A percentile compares a stretch with the other conserved stretches of the same genome.
Evolutionary conservation across 2,329 filamentous ascomycete genomes (phyloP).

Genomic region (Colletotrichum lentis): DNA sequence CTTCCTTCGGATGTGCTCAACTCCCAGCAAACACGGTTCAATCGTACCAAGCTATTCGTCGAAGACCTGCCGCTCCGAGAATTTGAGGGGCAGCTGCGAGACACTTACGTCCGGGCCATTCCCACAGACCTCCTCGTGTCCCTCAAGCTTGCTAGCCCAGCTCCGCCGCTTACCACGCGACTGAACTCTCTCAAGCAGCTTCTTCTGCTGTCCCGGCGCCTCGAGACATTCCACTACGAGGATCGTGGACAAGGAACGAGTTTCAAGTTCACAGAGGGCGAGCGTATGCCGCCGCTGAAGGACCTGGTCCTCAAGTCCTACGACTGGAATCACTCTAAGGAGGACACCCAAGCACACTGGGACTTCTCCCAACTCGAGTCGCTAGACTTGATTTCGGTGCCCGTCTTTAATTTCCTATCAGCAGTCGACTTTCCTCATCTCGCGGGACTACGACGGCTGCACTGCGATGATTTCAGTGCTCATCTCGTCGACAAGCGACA

Average conservation of each 20-base stretch:
- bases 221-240: constrained; percentile 54
- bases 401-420: constrained; percentile 54
- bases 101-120: constrained; percentile 51
- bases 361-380: constrained; percentile 54
- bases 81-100: constrained; percentile 46
- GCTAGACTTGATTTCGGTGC: constrained; percentile 55
- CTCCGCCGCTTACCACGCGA: constrained; percentile 52
- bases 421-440: constrained; percentile 53
- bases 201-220: constrained; percentile 47
- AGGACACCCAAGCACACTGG: constrained; percentile 55
- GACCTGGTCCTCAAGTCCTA: constrained; percentile 57
- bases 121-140: constrained; percentile 52
- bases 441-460: constrained; percentile 48
- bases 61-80: constrained; percentile 53
- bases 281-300: constrained; percentile 54
- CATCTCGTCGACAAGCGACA: constrained; percentile 49
- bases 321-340: constrained; percentile 56
- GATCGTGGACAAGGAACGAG: constrained; percentile 56
- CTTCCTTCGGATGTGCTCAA: constrained; percentile 52
- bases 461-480: constrained; percentile 56
- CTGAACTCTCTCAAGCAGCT: constrained; percentile 55
- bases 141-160: constrained; percentile 51
- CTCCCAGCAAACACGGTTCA: constrained; percentile 43
- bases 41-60: constrained; percentile 49
- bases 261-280: constrained; percentile 51